Evolutionary conservation across 768 basidiomycete species (phyloP).

Genomic region (Lactarius evosmus): DNA sequence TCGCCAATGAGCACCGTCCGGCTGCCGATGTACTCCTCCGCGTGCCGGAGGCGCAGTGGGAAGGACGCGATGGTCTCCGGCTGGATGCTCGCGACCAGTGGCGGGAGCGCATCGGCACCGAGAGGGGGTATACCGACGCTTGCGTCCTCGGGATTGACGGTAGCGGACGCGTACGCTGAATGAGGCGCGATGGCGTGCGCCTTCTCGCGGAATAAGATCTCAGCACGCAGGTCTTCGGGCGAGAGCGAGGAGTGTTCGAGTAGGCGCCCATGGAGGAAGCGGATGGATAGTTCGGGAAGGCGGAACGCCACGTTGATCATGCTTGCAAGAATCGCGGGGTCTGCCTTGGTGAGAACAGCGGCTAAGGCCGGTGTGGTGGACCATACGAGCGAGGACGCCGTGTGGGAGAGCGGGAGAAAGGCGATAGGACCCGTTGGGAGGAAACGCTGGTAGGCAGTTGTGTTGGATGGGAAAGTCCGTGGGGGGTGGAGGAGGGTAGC

Average conservation of each 20-base stretch:
- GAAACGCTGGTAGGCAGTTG: slow-evolving; percentile 90
- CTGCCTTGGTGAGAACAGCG: slow-evolving; percentile 61
- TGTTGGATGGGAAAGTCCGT: slow-evolving; percentile 58
- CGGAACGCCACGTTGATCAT: slow-evolving; percentile 94
- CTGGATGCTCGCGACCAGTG: slow-evolving; percentile 69
- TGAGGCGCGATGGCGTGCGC: slow-evolving; percentile 62
- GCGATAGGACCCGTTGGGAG: slow-evolving; percentile 94
- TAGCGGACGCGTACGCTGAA: slow-evolving; percentile 59
- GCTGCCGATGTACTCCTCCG: slow-evolving; percentile 81
- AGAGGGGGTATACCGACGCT: slow-evolving; percentile 54
- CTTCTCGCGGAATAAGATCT: slow-evolving; percentile 69
- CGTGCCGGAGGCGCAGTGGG: slow-evolving; percentile 83
- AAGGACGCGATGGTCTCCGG: slow-evolving; percentile 79
- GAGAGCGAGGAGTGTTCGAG: slow-evolving; percentile 55
- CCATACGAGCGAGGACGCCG: slow-evolving; percentile 89
- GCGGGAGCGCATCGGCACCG: slow-evolving; percentile 66
- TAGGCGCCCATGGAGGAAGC: slow-evolving; percentile 60
- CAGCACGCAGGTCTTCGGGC: slow-evolving; percentile 48
- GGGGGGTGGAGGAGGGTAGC: slow-evolving; percentile 79
- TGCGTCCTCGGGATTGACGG: slow-evolving; percentile 31
- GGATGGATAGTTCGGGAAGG: slow-evolving; percentile 68
- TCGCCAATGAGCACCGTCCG: slow-evolving; percentile 92
- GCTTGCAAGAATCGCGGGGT: slow-evolving; percentile 55
- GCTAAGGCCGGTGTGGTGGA: slow-evolving; percentile 80
- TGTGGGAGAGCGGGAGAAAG: slow-evolving; percentile 82